Evolutionary conservation across 2,329 filamentous ascomycete genomes (phyloP).

Genomic region (Sclerotinia borealis): DNA sequence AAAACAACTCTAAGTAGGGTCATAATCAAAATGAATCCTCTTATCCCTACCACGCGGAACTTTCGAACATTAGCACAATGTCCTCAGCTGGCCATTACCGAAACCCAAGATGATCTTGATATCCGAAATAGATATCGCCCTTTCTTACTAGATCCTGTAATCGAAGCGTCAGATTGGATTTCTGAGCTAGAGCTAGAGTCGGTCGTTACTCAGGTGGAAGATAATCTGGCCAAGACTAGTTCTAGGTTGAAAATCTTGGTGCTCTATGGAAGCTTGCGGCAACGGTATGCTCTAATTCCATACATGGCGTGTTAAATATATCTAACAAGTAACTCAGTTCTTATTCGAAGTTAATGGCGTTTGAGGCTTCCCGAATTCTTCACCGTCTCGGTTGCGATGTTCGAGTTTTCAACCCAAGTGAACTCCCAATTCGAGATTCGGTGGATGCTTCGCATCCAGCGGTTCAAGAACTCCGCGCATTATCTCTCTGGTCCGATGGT

Average conservation of each 20-base stretch:
- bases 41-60: not conserved
- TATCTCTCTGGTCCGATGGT: slow-evolving; percentile 60
- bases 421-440: slow-evolving; percentile 58
- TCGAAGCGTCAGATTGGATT: slow-evolving; percentile 47
- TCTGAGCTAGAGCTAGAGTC: slow-evolving; percentile 49
- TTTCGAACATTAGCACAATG: slow-evolving; percentile 6
- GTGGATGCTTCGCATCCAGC: slow-evolving; percentile 47
- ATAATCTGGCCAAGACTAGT: slow-evolving; percentile 36
- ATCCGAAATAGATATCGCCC: slow-evolving; percentile 46
- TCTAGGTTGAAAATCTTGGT: slow-evolving; percentile 49
- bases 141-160: slow-evolving; percentile 42
- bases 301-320: not conserved
- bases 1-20: not conserved
- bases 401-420: slow-evolving; percentile 52
- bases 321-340: slow-evolving; percentile 36
- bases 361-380: slow-evolving; percentile 54
- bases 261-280: slow-evolving; percentile 53
- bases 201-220: slow-evolving; percentile 44
- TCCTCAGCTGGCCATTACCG: not conserved
- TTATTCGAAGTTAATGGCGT: slow-evolving; percentile 54
- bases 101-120: slow-evolving; percentile 1
- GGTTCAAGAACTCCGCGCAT: slow-evolving; percentile 55
- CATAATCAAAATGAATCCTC: not conserved
- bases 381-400: slow-evolving; percentile 61
- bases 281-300: slow-evolving; percentile 24